phyloP scores from a whole-genome alignment of 768 basidiomycete genomes.

The Mycena sanguinolenta region DNA sequence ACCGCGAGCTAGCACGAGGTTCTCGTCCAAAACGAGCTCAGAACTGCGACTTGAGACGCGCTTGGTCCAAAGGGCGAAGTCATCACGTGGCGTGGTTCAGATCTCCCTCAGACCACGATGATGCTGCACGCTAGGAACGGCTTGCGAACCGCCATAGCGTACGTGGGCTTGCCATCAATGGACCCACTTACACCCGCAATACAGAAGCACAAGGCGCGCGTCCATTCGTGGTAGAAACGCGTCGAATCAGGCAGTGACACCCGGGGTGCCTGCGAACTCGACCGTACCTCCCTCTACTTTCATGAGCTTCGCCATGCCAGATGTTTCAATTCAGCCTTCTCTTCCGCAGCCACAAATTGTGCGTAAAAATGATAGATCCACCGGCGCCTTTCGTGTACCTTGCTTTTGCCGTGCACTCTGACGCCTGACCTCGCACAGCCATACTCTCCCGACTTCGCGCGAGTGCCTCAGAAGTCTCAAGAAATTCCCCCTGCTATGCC shows the following conservation, averaged over 20 bases:
- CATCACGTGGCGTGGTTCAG: neutral
- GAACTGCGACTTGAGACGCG: too few relatives aligned
- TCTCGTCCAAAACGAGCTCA: neutral
- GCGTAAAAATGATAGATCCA: slow-evolving; percentile 43
- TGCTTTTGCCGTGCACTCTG: slow-evolving; percentile 48
- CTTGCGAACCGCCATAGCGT: neutral
- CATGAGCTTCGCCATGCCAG: slow-evolving; percentile 69
- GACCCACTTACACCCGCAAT: slow-evolving; percentile 39
- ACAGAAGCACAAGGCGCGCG: slow-evolving; percentile 23
- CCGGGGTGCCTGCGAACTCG: slow-evolving; percentile 58
- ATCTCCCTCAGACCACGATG: neutral
- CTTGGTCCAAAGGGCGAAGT: neutral
- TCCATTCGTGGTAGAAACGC: slow-evolving; percentile 39
- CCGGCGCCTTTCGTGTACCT: slow-evolving; percentile 51
- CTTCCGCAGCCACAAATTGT: slow-evolving; percentile 71
- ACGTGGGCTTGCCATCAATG: slow-evolving; percentile 6
- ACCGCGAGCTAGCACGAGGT: neutral
- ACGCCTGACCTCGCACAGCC: slow-evolving; percentile 61
- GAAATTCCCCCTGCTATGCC: slow-evolving; percentile 36
- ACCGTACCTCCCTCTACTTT: slow-evolving; percentile 46
- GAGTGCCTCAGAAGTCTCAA: slow-evolving; percentile 44
- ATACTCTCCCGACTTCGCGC: slow-evolving; percentile 62
- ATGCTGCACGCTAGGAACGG: slow-evolving; percentile 16
- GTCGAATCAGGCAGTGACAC: slow-evolving; percentile 46
- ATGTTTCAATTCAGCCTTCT: slow-evolving; percentile 59